Conservation (phyloP, 2,329 filamentous ascomycete genomes). For the Taxawa tesnikishii region DNA sequence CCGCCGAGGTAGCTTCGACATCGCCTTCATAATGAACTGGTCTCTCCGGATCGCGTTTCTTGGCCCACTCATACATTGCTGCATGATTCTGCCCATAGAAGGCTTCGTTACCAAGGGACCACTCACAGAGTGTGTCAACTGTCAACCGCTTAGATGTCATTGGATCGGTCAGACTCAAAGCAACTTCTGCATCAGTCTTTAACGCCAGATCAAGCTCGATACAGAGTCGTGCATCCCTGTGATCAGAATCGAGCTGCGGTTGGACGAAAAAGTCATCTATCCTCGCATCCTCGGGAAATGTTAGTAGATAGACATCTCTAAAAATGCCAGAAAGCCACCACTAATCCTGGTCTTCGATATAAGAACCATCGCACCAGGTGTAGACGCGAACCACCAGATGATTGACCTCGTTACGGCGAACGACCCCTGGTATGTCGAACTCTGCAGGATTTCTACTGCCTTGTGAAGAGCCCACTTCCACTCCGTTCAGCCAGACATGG, state of each 20-base stretch:
- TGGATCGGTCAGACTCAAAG: slow-evolving; percentile 1
- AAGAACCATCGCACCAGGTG: slow-evolving; percentile 56
- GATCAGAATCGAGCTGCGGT: slow-evolving; percentile 39
- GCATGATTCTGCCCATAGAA: slow-evolving; percentile 59
- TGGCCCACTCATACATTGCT: slow-evolving; percentile 54
- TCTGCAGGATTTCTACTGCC: slow-evolving; percentile 57
- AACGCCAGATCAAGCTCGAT: slow-evolving; percentile 33
- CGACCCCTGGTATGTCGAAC: slow-evolving; percentile 49
- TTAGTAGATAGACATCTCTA: slow-evolving; percentile 51
- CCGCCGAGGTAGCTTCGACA: slow-evolving; percentile 43
- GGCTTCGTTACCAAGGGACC: slow-evolving; percentile 62
- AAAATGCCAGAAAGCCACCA: slow-evolving; percentile 40
- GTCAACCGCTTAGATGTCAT: too few relatives aligned
- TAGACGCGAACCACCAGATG: slow-evolving; percentile 53
- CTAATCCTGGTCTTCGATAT: slow-evolving; percentile 49
- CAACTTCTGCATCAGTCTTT: slow-evolving; percentile 14
- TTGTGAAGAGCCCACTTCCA: slow-evolving; percentile 54
- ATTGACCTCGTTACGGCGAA: slow-evolving; percentile 36
- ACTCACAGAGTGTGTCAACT: too few relatives aligned
- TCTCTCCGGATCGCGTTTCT: slow-evolving; percentile 43
- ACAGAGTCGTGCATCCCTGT: slow-evolving; percentile 38
- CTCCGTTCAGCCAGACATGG: slow-evolving; percentile 56
- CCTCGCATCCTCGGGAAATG: slow-evolving; percentile 37
- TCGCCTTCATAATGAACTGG: slow-evolving; percentile 59
- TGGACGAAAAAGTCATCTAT: slow-evolving; percentile 49